Conservation (phyloP, 495 filamentous ascomycete genomes). For the Parachaetomium inaequale region DNA sequence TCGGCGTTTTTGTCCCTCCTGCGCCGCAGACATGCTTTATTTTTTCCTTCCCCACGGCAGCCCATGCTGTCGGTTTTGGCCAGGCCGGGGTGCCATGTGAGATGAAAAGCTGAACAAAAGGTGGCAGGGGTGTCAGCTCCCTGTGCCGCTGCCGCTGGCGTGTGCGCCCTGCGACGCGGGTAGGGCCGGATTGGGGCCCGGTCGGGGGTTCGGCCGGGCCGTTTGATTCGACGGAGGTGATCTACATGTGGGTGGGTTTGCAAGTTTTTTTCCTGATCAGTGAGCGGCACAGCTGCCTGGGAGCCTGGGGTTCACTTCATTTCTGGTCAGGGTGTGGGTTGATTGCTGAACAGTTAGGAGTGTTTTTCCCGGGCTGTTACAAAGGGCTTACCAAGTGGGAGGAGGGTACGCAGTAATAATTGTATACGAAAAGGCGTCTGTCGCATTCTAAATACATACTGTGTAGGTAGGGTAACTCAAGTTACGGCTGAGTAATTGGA, state of each 20-base stretch:
- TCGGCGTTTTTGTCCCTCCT: no score
- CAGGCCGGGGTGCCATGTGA: not conserved
- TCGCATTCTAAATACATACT: no score
- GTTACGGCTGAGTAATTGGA: not conserved
- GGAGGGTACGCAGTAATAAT: no score
- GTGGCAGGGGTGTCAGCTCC: not conserved
- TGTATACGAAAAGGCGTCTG: no score
- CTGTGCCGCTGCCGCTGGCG: not conserved
- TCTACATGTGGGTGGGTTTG: not conserved
- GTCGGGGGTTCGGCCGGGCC: not conserved
- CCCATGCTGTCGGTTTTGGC: not conserved
- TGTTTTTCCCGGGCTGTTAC: no score
- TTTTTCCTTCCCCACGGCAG: not conserved
- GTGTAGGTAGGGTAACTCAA: not conserved
- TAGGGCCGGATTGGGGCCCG: not conserved
- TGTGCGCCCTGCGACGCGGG: not conserved
- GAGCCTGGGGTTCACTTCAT: no score
- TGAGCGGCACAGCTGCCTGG: not conserved
- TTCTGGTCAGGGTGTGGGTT: no score
- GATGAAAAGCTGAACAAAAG: not conserved
- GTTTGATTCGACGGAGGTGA: not conserved
- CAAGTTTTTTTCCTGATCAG: not conserved
- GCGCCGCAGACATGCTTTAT: slow-evolving; percentile 1
- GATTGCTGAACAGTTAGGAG: no score
- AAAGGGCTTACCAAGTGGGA: no score